Evolutionary conservation across 192 early-diverging fungal species (phyloP).

Genomic region (Mortierella hygrophila): DNA sequence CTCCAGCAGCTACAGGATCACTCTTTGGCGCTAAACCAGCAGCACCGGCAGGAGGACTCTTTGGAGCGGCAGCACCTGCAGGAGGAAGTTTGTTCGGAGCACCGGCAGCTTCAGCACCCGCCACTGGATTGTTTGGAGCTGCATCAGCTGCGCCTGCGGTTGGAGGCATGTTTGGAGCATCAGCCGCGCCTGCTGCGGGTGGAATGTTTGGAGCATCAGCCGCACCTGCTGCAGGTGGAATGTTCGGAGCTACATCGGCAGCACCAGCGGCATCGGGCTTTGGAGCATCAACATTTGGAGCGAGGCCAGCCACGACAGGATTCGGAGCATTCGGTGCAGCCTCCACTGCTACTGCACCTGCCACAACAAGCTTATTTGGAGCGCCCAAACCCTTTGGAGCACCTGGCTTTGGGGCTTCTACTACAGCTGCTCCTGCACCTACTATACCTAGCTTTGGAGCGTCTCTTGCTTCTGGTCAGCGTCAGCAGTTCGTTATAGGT

Average conservation of each 20-base stretch:
- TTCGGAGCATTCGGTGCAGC: slow-evolving; percentile 32
- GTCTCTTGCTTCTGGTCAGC: slow-evolving; percentile 57
- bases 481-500: slow-evolving; percentile 57
- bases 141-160: slow-evolving; percentile 13
- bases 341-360: slow-evolving; percentile 30
- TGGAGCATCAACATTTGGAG: slow-evolving; percentile 48
- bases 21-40: slow-evolving; percentile 43
- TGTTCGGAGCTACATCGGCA: background rate
- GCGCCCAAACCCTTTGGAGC: slow-evolving; percentile 44
- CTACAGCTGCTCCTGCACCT: slow-evolving; percentile 39
- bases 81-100: slow-evolving; percentile 17
- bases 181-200: slow-evolving; percentile 22
- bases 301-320: slow-evolving; percentile 35
- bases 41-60: slow-evolving; percentile 28
- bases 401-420: slow-evolving; percentile 33
- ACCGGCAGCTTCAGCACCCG: slow-evolving; percentile 16
- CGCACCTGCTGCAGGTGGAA: slow-evolving; percentile 29
- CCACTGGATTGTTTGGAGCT: slow-evolving; percentile 21
- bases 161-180: slow-evolving; percentile 43
- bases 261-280: slow-evolving; percentile 26
- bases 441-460: slow-evolving; percentile 30
- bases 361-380: slow-evolving; percentile 31
- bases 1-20: slow-evolving; percentile 18
- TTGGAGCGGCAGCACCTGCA: slow-evolving; percentile 28
- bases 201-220: slow-evolving; percentile 38